Base-by-base conservation (phyloP, 768 basidiomycete genomes). In the Termitomyces sp. region DNA sequence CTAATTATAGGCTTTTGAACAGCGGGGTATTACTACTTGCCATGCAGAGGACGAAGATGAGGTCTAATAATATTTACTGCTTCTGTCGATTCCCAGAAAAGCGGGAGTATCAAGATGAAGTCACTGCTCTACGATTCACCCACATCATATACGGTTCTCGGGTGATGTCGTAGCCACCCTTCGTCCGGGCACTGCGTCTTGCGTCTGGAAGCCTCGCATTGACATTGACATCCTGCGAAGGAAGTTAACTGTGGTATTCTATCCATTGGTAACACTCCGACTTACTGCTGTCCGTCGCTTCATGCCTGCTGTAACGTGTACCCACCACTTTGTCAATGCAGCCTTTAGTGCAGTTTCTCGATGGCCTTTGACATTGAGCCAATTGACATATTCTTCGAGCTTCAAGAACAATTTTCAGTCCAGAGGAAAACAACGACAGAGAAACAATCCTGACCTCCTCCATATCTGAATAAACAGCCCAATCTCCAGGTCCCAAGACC, bases 361-460 rank as follows among this genome's bases (percentile, higher is more conserved):
- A 54, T 88, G 84, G 4, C 97, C 96, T 75, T 94, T 95, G 33
- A 87, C 79, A 69, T 96, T 97, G 18, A 99, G 77, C 95, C 96
- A 99, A 5, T 85, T 80, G 32, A 93, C 71, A 66, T 91, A 91
- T 56, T 87, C 85, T 37, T 93, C 88, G 55, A 96, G 72, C 95
- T 98, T 68, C 24, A 39, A 61, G 61, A 24, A 64, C n/a, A 37
- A 33, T 1, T 39, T 60, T 56, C 54, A 57, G 56, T 33, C 30
- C 9, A 40, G 16, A 47, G 50, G 32, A 44, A 53, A 27, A 55
- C 14, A 13, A 36, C 52, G 44, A 32, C 55, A 32, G 37, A 34
- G 32, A 49, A 34, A 40, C 33, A 10, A 36, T 20, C 71, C 84
- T 58, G 63, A 95, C 95, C 87, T 95, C 88, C 67, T 97, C 93